Evolutionary conservation across 148 eudicot species (phyloP), one percentile per base, ranked within the genome.

Genomic region (Tetragonia tetragonoides): DNA sequence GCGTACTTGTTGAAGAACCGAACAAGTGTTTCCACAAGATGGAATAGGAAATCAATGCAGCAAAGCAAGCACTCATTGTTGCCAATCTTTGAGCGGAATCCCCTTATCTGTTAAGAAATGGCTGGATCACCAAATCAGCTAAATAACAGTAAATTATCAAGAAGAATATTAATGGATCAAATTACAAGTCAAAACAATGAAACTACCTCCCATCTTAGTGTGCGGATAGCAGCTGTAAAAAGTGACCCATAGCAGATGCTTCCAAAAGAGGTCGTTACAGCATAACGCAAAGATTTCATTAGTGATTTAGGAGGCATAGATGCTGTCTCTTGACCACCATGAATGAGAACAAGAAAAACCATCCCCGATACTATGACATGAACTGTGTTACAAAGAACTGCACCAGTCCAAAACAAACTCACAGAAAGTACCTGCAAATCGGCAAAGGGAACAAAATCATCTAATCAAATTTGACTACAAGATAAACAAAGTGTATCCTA

Each of bases 361-460:
- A 93, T 90, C 23, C 99, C 99, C 4, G 99, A 95, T 23, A 95
- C 97, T 65, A 95, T 87, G 62, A 95, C 99, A 80, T 95, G 99
- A 61, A 95, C 93, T n/a, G 97, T 88, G 72, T 95, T 95, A 79
- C 99, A 93, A 15, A 95, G 85, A 81, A 95, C 99, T 66, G 99
- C 99, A 76, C 97, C 99, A 8, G 99, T 95, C 99, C 99, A 95
- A 78, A 95, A 95, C 70, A 95, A 88, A 80, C 99, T 95, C 79
- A 93, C 84, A 44, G 89, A 91, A 38, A 95, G 83, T 34, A 95
- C 94, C 99, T 95, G 94, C 84, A 78, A 57, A 60, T 60, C 12
- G 66, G n/a, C 40, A 5, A 59, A 17, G 63, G 70, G 74, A 73
- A 77, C 53, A 59, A 81, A 56, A 82, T 62, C 75, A 51, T 40